phyloP scores from a whole-genome alignment of 768 basidiomycete genomes.

The Suillus subalutaceus region DNA sequence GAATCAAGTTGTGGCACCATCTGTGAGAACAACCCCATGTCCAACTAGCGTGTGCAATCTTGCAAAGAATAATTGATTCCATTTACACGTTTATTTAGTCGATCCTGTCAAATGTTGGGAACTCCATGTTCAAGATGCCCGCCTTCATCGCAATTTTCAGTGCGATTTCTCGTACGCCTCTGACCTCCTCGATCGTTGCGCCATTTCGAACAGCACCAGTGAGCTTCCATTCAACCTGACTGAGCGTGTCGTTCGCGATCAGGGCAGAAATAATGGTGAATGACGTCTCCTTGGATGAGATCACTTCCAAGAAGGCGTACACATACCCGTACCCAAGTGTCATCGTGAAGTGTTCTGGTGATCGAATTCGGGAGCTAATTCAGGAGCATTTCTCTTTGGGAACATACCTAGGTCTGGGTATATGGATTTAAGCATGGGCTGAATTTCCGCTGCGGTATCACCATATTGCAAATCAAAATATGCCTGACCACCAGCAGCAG shows the following conservation, averaged over 20 bases:
- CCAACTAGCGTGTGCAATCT: not conserved
- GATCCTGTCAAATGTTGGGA: conserved; percentile 41
- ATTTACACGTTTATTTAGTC: not conserved
- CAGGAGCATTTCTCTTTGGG: not conserved
- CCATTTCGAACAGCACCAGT: conserved; percentile 56
- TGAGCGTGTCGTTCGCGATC: conserved; percentile 62
- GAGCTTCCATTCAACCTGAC: conserved; percentile 67
- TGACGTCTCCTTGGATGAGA: conserved; percentile 57
- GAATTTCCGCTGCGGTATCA: conserved; percentile 51
- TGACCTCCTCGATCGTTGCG: conserved; percentile 52
- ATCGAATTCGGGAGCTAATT: conserved; percentile 4
- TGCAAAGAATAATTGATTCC: not conserved
- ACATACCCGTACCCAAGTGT: conserved; percentile 58
- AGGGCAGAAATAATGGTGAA: conserved; percentile 60
- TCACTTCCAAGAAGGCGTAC: conserved; percentile 51
- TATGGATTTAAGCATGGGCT: conserved; percentile 47
- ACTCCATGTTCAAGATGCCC: conserved; percentile 59
- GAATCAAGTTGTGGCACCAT: not conserved
- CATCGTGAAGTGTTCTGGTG: conserved; percentile 56
- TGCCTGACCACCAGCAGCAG: conserved; percentile 42
- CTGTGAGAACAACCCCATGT: not conserved
- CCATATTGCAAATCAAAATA: conserved; percentile 58
- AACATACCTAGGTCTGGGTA: conserved; percentile 67
- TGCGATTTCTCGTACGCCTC: conserved; percentile 56
- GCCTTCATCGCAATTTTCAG: conserved; percentile 50